A percentile compares a stretch with the other conserved stretches of the same genome.
Evolutionary conservation across 2,329 filamentous ascomycete species (phyloP).

Genomic region (Stylonectria norvegica): DNA sequence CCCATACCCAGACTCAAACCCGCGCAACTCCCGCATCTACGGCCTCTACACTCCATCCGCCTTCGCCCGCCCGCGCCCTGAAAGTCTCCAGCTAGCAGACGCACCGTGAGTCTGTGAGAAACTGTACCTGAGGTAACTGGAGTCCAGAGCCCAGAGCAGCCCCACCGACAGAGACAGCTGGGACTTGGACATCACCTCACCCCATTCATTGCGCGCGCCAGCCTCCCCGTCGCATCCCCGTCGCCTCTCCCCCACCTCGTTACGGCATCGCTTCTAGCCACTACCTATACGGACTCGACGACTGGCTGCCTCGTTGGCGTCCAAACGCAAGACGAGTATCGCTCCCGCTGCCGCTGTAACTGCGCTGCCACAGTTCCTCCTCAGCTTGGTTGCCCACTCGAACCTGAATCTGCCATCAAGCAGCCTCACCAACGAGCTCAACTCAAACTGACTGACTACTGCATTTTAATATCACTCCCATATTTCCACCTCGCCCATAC

Average conservation of each 20-base stretch:
- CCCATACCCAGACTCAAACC: background rate
- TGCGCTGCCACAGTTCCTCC: conserved; percentile 17
- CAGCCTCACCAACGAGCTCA: background rate
- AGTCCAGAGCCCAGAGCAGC: no score
- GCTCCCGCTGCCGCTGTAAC: conserved; percentile 6
- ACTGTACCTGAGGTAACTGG: no score
- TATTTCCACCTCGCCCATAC: no score
- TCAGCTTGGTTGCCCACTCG: conserved; percentile 1
- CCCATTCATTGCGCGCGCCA: conserved; percentile 8
- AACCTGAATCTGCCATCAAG: no score
- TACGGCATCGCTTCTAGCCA: conserved; percentile 26
- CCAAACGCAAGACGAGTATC: no score
- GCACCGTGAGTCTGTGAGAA: no score
- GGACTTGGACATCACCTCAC: no score
- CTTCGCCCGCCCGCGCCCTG: conserved; percentile 1
- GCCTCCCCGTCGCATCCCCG: conserved; percentile 6
- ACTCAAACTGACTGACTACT: no score
- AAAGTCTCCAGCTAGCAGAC: background rate
- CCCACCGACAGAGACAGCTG: no score
- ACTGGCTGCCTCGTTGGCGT: no score
- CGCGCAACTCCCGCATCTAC: conserved; percentile 4
- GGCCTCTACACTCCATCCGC: conserved; percentile 2
- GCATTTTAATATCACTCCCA: no score
- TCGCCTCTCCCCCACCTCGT: conserved; percentile 29
- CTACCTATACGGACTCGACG: no score